These are phyloP conservation scores for Phytophthora melonis DNA, from an alignment of 352 stramenopile species.

Conservation along the genomic window DNA sequence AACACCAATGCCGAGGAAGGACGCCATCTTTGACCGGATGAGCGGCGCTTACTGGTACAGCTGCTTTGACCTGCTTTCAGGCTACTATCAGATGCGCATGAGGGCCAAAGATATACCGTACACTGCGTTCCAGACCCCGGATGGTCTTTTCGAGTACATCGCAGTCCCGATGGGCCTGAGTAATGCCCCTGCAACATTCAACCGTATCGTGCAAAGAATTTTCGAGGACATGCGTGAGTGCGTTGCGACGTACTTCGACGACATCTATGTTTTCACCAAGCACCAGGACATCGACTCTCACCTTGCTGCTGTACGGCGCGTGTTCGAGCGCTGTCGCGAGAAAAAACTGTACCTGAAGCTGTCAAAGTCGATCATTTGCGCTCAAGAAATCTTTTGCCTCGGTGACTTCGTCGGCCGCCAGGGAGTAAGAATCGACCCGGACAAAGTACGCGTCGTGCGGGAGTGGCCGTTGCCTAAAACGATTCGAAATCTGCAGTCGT, in stretches of 20 bases:
- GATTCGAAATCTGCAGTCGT: slow-evolving; percentile 4
- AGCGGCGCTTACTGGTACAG: slow-evolving; percentile 7
- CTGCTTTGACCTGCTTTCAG: too few species aligned
- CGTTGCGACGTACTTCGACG: slow-evolving; percentile 11
- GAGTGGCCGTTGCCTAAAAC: not conserved
- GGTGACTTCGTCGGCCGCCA: slow-evolving; percentile 3
- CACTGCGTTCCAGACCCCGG: slow-evolving; percentile 9
- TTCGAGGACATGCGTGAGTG: not conserved
- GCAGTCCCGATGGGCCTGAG: slow-evolving; percentile 1
- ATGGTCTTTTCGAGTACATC: slow-evolving; percentile 5
- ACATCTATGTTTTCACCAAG: slow-evolving; percentile 5
- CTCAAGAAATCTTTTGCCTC: slow-evolving; percentile 7
- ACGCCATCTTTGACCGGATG: slow-evolving; percentile 18
- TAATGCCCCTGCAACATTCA: slow-evolving; percentile 11
- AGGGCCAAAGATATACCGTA: slow-evolving; percentile 1
- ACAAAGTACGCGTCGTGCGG: not conserved
- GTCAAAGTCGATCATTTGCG: slow-evolving; percentile 10
- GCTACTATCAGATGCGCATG: slow-evolving; percentile 14
- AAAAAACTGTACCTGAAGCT: slow-evolving; percentile 12
- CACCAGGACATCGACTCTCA: not conserved
- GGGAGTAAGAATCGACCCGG: slow-evolving; percentile 3
- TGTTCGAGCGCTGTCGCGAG: slow-evolving; percentile 8
- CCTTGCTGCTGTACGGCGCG: not conserved
- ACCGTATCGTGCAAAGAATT: slow-evolving; percentile 2
- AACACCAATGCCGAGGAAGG: slow-evolving; percentile 17